A percentile compares a stretch with the other conserved stretches of the same genome.
phyloP scores from a whole-genome alignment of 805 yeast species.

The Saturnispora halmiae region DNA sequence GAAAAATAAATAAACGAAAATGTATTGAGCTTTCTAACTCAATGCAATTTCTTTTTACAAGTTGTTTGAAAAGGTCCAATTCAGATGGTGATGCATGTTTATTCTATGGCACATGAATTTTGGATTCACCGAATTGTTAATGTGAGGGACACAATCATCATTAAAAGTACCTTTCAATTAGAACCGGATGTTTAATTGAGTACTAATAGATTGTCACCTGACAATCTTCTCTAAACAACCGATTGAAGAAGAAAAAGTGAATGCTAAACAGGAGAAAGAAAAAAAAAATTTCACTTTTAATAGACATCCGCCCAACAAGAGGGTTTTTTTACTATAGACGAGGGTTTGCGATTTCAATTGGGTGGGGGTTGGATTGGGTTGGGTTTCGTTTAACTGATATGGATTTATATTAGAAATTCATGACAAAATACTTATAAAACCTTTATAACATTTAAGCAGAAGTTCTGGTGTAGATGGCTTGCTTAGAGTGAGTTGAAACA shows the following conservation, averaged over 20 bases:
- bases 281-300: too few relatives aligned
- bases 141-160: constrained; percentile 32
- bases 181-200: too few relatives aligned
- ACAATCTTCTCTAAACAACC: neutral
- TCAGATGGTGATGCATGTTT: constrained; percentile 99
- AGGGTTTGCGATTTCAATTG: neutral
- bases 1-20: constrained; percentile 1
- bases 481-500: constrained; percentile 91
- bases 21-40: constrained; percentile 6
- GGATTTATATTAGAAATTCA: constrained; percentile 7
- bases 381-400: constrained; percentile 9
- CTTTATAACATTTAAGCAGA: constrained; percentile 38
- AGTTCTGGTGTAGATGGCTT: constrained; percentile 89
- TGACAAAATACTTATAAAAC: constrained; percentile 7
- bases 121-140: constrained; percentile 26
- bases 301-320: too few relatives aligned
- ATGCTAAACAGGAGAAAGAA: neutral
- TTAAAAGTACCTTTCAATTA: too few relatives aligned
- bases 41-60: neutral
- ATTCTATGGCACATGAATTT: constrained; percentile 63
- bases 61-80: constrained; percentile 9
- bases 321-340: neutral
- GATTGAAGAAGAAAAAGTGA: neutral
- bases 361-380: too few relatives aligned
- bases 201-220: neutral